phyloP scores from a whole-genome alignment of 2,329 filamentous ascomycete species.

The Alternaria viburni region DNA sequence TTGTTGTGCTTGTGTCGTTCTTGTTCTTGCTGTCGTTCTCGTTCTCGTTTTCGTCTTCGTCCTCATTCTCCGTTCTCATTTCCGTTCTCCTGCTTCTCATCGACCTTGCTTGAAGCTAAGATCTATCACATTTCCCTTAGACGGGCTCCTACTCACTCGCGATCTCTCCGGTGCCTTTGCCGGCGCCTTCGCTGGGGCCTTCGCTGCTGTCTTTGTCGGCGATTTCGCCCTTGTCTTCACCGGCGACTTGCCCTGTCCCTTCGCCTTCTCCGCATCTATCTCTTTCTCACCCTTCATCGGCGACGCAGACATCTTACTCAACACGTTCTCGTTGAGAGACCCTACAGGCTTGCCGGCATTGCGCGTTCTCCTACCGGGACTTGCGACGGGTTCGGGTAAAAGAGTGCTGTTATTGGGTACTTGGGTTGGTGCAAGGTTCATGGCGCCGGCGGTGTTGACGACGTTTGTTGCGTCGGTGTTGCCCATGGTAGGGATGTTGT shows the following conservation, averaged over 20 bases:
- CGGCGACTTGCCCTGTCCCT: background rate
- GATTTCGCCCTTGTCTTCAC: background rate
- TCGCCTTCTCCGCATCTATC: background rate
- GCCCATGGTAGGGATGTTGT: rapidly evolving
- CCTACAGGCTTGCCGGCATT: background rate
- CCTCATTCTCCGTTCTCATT: background rate
- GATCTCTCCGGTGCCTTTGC: background rate
- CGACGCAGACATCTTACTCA: background rate
- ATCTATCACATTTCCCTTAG: rapidly evolving
- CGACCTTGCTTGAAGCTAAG: too few species aligned
- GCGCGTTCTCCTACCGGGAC: background rate
- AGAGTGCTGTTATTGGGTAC: background rate
- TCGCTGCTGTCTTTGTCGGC: background rate
- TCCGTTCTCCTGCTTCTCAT: too few species aligned
- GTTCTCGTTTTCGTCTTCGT: background rate
- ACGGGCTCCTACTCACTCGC: background rate
- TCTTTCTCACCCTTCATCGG: background rate
- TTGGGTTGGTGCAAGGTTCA: too few species aligned
- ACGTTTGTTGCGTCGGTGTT: background rate
- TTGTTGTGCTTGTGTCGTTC: background rate
- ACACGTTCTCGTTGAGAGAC: background rate
- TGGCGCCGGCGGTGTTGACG: too few species aligned
- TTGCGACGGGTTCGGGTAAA: too few species aligned
- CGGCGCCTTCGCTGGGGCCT: background rate
- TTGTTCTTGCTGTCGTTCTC: background rate